Evolutionary conservation across 2,329 filamentous ascomycete species (phyloP).

Genomic region (Penicillium frequentans): DNA sequence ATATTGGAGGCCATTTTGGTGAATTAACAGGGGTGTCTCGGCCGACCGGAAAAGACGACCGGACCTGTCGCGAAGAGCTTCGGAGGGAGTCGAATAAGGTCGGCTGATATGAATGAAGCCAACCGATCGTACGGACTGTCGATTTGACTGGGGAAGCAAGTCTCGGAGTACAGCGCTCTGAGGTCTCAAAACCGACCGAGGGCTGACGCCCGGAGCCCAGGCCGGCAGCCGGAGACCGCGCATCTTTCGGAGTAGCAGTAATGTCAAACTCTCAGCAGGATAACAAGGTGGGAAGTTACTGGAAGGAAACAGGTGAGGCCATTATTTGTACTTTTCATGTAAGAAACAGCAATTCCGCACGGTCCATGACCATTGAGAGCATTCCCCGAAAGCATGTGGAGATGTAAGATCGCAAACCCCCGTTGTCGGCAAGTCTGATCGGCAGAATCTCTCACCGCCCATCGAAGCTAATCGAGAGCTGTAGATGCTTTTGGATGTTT

Average conservation of each 20-base stretch:
- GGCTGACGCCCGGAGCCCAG: conserved; percentile 32
- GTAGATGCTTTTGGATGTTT: conserved; percentile 24
- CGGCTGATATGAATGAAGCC: conserved; percentile 14
- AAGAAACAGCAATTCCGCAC: conserved; percentile 5
- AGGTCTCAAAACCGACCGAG: conserved; percentile 25
- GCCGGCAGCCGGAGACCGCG: conserved; percentile 43
- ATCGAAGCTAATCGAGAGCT: conserved; percentile 36
- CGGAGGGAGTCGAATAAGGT: conserved; percentile 26
- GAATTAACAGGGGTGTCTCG: conserved; percentile 16
- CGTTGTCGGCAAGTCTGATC: conserved; percentile 17
- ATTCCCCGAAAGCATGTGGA: conserved; percentile 17
- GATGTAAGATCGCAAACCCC: conserved; percentile 11
- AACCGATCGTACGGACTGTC: background rate
- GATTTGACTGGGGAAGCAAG: conserved; percentile 14
- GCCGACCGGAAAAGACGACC: conserved; percentile 15
- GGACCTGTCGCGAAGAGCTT: conserved; percentile 19
- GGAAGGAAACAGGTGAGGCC: conserved; percentile 26
- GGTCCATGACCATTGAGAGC: conserved; percentile 8
- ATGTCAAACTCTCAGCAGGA: background rate
- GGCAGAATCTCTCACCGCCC: conserved; percentile 29
- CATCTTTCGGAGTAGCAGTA: conserved; percentile 32
- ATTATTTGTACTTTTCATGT: conserved; percentile 28
- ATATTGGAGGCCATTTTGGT: conserved; percentile 13
- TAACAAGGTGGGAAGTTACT: conserved; percentile 15
- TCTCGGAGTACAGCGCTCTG: conserved; percentile 18